Evolutionary conservation across 1,139 yeast species (phyloP).

Genomic region (Saccharomycopsis hybrid): DNA sequence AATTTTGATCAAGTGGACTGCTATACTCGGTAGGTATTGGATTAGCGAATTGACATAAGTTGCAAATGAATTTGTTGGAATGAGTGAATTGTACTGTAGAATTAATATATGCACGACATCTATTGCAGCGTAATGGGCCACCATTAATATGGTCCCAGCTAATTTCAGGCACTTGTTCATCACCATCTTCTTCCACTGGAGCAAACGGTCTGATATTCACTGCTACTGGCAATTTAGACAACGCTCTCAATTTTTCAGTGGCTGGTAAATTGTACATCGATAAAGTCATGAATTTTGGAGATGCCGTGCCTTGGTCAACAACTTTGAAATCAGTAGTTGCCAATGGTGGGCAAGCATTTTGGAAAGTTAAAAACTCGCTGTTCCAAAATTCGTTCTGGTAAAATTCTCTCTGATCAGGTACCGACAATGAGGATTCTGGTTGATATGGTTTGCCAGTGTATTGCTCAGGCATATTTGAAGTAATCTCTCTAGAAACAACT

Average conservation of each 20-base stretch:
- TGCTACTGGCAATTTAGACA: constrained; percentile 77
- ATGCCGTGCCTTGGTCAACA: constrained; percentile 78
- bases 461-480: constrained; percentile 7
- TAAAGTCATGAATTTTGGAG: constrained; percentile 72
- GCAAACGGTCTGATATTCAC: constrained; percentile 84
- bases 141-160: constrained; percentile 44
- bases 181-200: constrained; percentile 36
- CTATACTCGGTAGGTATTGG: constrained; percentile 62
- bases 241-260: constrained; percentile 59
- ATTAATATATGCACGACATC: constrained; percentile 87
- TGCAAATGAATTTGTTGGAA: constrained; percentile 68
- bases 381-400: constrained; percentile 44
- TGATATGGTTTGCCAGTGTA: constrained; percentile 11
- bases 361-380: constrained; percentile 58
- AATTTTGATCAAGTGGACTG: constrained; percentile 54
- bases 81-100: constrained; percentile 61
- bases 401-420: constrained; percentile 49
- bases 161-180: constrained; percentile 59
- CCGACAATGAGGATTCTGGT: constrained; percentile 36
- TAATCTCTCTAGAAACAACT: constrained; percentile 9
- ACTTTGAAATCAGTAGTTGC: constrained; percentile 68
- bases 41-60: constrained; percentile 79
- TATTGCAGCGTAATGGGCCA: constrained; percentile 86
- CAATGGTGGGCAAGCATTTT: constrained; percentile 73
- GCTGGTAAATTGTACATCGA: constrained; percentile 83